These are phyloP conservation scores for Orbilia oligospora DNA, from an alignment of 2,329 filamentous ascomycete genomes.

Conservation along the genomic window DNA sequence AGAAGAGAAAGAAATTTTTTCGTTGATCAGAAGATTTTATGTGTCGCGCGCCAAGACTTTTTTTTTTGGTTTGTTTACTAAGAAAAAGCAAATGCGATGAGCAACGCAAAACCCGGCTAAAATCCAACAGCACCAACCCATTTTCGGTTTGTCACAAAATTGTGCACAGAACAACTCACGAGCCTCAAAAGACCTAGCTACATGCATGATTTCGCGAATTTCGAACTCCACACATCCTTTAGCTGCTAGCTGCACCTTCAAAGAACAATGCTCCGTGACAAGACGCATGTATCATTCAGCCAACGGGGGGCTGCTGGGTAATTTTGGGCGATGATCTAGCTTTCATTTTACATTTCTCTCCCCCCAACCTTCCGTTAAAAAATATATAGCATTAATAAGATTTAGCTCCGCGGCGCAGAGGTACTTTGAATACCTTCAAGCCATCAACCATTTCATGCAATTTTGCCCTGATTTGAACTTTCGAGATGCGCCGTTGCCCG, in stretches of 20 bases:
- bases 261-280: constrained; percentile 20
- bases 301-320: constrained; percentile 7
- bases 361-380: constrained; percentile 24
- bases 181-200: too few relatives aligned
- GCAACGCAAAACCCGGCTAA: constrained; percentile 34
- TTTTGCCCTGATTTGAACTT: constrained; percentile 31
- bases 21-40: constrained; percentile 45
- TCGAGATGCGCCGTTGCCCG: constrained; percentile 19
- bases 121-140: constrained; percentile 25
- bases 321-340: constrained; percentile 18
- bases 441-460: constrained; percentile 16
- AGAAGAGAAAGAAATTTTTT: constrained; percentile 38
- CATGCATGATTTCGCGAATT: not conserved
- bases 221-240: not conserved
- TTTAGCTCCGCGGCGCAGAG: constrained; percentile 28
- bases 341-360: not conserved
- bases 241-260: constrained; percentile 1
- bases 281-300: constrained; percentile 9
- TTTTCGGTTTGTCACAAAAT: not conserved
- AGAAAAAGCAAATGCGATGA: constrained; percentile 22
- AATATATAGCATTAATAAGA: constrained; percentile 4
- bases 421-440: constrained; percentile 12
- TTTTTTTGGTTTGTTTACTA: not conserved
- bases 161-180: not conserved
- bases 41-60: constrained; percentile 51